phyloP scores from a whole-genome alignment of 495 filamentous ascomycete species.

The Glonium stellatum region DNA sequence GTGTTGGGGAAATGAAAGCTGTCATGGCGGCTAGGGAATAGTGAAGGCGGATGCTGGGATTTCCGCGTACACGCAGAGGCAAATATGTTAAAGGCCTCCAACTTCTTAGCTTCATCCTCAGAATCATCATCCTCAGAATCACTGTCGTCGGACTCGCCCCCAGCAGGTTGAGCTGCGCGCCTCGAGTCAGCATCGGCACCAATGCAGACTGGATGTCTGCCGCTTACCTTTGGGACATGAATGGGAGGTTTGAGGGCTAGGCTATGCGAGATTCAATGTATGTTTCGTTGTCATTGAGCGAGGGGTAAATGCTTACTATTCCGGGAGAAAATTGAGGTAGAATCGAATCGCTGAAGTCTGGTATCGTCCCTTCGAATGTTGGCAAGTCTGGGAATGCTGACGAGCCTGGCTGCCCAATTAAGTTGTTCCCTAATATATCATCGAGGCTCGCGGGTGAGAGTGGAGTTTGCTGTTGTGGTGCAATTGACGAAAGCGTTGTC shows the following conservation, averaged over 20 bases:
- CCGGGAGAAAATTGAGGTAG: neutral
- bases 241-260: neutral
- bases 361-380: neutral
- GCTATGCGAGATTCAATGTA: neutral
- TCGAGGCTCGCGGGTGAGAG: neutral
- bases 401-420: neutral
- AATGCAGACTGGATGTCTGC: neutral
- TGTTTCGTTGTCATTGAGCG: no score
- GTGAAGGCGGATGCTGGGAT: neutral
- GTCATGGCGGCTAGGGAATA: neutral
- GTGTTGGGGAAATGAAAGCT: conserved; percentile 1
- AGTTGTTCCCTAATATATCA: neutral
- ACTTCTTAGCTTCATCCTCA: neutral
- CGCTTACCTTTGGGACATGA: neutral
- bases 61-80: neutral
- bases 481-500: neutral
- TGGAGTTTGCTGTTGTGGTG: conserved; percentile 1
- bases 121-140: neutral
- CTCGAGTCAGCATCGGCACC: neutral
- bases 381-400: neutral
- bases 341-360: neutral
- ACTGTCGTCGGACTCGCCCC: neutral
- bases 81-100: neutral
- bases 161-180: neutral
- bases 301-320: neutral